Base-by-base conservation (phyloP, 2,329 filamentous ascomycete genomes). In the Aquanectria penicillioides region DNA sequence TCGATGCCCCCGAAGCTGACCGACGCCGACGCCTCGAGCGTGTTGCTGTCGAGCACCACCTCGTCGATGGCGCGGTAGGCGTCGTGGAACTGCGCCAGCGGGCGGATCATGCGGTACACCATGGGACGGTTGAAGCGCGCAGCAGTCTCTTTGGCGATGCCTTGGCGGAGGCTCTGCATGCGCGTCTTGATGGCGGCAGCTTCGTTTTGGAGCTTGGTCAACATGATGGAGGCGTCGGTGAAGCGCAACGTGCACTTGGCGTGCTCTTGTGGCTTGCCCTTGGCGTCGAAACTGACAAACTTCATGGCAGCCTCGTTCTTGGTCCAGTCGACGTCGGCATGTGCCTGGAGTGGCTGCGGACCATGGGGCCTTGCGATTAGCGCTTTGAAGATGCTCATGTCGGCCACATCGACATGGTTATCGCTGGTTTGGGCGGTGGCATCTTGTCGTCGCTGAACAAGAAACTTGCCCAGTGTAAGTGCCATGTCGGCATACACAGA, bases 401-500 rank as follows among this genome's bases (percentile, higher is more conserved):
- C 23, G 5, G 38, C 22, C 23, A 43, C 18, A 4, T 38, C 36
- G 18, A 20, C 36, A 7, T 38, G 36, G 9, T 22, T 38, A 15
- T 38, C n/a, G n/a, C n/a, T 38, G 36, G 18, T 20, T 4, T 38
- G 17, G 4, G 36, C 20, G 6, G 31, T n/a, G 15, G 31, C 8
- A 34, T n/a, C 17, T 51, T 51, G 26, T 31, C 26, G 17, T 17
- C 36, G 36, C 17, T 38, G 11, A 9, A 38, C 18, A 20, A 65
- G 36, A 11, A 52, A 26, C 12, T 48, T 40, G 12, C 58, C 61
- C 26, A 63, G 15, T 0, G 65, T 65, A 38, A 61, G 37, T 8
- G 57, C 65, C 23, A 67, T 25, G 15, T 66, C 57, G 9, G 53
- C 65, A 38, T 65, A 69, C 9, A 63, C 29, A 4, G 61, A 58